phyloP scores from a whole-genome alignment of 805 yeast species.

The Hanseniaspora hatyaiensis region DNA sequence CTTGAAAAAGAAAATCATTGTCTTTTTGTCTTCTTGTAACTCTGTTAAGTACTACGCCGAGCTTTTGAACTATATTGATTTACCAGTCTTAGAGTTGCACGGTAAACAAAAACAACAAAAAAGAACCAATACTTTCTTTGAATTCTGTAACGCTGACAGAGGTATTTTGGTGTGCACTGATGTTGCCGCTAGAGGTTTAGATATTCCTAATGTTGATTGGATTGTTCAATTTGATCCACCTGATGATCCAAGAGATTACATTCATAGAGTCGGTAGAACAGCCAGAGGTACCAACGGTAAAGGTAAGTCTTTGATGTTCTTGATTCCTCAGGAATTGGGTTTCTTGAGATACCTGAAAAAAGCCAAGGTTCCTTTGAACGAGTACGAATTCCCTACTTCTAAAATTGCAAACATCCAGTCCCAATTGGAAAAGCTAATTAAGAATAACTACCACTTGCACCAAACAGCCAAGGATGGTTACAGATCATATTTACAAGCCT shows the following conservation, averaged over 20 bases:
- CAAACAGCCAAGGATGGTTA: conserved; percentile 96
- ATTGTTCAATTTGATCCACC: conserved; percentile 98
- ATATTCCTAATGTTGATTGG: conserved; percentile 98
- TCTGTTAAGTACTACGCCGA: conserved; percentile 95
- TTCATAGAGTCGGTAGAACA: conserved; percentile 97
- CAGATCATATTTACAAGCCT: conserved; percentile 91
- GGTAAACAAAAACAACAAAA: conserved; percentile 98
- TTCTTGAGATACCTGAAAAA: conserved; percentile 88
- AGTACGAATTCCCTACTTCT: conserved; percentile 86
- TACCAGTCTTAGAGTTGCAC: conserved; percentile 91
- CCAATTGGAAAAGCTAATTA: conserved; percentile 80
- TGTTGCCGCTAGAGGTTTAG: conserved; percentile 98
- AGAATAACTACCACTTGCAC: conserved; percentile 86
- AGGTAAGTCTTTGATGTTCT: conserved; percentile 90
- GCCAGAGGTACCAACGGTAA: conserved; percentile 86
- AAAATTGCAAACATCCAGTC: conserved; percentile 94
- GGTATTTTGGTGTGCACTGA: conserved; percentile 93
- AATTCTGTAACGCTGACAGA: conserved; percentile 91
- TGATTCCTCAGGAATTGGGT: conserved; percentile 88
- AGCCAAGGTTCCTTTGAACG: conserved; percentile 94
- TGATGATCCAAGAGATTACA: conserved; percentile 98
- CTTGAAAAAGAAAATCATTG: conserved; percentile 82
- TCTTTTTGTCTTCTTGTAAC: conserved; percentile 90
- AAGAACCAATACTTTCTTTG: conserved; percentile 95
- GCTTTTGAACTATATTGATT: conserved; percentile 84